These are phyloP conservation scores for Aegilops speltoides DNA, from an alignment of 176 grass and related monocot genomes.

Conservation along the genomic window DNA sequence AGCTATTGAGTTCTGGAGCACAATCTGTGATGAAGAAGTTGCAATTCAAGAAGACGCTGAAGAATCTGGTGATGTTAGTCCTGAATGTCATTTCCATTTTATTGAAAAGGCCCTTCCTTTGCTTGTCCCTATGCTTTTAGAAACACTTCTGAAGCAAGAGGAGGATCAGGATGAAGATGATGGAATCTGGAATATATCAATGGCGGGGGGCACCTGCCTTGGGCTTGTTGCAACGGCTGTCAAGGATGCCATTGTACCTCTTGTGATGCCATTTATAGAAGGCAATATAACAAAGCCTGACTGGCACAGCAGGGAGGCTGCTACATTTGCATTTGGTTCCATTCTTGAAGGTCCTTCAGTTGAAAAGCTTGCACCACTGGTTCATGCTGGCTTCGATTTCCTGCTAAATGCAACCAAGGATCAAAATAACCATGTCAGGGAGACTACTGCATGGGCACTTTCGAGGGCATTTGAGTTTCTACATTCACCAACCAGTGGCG, in stretches of 20 bases:
- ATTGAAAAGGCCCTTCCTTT: constrained; percentile 56
- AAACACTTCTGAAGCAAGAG: constrained; percentile 67
- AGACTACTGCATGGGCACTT: constrained; percentile 62
- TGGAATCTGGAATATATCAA: constrained; percentile 50
- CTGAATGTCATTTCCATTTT: constrained; percentile 42
- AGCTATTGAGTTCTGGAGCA: constrained; percentile 72
- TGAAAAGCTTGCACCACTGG: constrained; percentile 43
- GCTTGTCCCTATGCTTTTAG: constrained; percentile 56
- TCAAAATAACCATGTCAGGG: constrained; percentile 54
- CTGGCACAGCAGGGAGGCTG: constrained; percentile 56
- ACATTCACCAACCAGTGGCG: constrained; percentile 32
- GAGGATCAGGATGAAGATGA: constrained; percentile 69
- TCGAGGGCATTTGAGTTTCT: constrained; percentile 53
- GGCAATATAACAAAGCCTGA: constrained; percentile 52
- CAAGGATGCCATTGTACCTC: constrained; percentile 45
- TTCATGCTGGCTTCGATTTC: constrained; percentile 52
- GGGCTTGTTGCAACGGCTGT: constrained; percentile 49
- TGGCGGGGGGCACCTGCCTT: constrained; percentile 64
- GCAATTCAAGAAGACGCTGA: constrained; percentile 48
- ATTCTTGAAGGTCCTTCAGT: constrained; percentile 57
- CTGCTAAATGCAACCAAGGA: constrained; percentile 62
- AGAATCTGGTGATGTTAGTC: constrained; percentile 35
- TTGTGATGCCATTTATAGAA: constrained; percentile 67
- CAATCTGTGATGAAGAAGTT: constrained; percentile 56
- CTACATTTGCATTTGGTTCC: constrained; percentile 60